phyloP scores from a whole-genome alignment of 2,329 filamentous ascomycete genomes.

The Sporothrix mexicana region DNA sequence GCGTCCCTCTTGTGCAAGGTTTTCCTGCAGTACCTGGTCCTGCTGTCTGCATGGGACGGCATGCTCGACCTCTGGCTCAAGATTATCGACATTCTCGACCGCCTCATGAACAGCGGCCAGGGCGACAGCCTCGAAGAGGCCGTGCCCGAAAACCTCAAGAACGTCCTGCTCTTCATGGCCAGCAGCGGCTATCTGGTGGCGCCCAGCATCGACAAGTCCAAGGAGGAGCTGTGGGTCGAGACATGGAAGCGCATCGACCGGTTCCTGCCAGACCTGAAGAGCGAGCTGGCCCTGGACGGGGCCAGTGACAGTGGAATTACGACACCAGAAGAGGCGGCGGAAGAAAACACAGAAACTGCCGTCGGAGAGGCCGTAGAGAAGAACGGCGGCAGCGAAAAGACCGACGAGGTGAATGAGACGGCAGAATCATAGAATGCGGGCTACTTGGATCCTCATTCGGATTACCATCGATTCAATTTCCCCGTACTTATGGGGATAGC shows the following conservation, averaged over 20 bases:
- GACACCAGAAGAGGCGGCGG: not conserved
- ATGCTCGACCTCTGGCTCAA: constrained; percentile 91
- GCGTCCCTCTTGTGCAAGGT: constrained; percentile 93
- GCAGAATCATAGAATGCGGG: not conserved
- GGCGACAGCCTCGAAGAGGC: constrained; percentile 92
- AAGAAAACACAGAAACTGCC: not conserved
- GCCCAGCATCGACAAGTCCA: constrained; percentile 62
- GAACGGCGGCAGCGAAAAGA: not conserved
- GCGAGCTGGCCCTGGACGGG: constrained; percentile 61
- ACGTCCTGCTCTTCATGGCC: constrained; percentile 93
- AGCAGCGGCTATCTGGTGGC: constrained; percentile 83
- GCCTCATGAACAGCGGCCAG: constrained; percentile 93
- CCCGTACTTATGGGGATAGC: too few relatives aligned
- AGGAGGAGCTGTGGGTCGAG: constrained; percentile 65
- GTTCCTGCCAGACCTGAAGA: constrained; percentile 66
- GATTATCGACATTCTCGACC: constrained; percentile 93
- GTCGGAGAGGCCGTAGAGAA: not conserved
- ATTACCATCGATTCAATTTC: not conserved
- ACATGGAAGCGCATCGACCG: constrained; percentile 70
- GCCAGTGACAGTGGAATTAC: not conserved
- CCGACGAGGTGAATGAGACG: not conserved
- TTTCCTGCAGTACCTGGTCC: constrained; percentile 89
- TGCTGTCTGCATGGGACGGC: constrained; percentile 82
- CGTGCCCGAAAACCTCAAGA: constrained; percentile 93
- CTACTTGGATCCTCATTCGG: not conserved